A percentile compares a stretch with the other conserved stretches of the same genome.
These are phyloP conservation scores for Dendrobium catenatum DNA, from an alignment of 106 monocot species.

Conservation along the genomic window DNA sequence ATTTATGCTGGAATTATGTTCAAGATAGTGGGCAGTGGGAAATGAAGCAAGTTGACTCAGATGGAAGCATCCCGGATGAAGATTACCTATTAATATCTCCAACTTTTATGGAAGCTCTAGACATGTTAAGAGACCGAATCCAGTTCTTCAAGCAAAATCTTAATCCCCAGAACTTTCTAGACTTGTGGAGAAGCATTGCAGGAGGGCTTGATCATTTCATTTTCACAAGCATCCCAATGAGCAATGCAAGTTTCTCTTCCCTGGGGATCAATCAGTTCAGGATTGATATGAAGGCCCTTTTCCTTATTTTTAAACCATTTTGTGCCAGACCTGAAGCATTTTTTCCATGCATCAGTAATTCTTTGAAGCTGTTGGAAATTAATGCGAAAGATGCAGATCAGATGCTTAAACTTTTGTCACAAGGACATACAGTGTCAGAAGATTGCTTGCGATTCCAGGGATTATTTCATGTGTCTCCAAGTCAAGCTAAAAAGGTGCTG, in stretches of 20 bases:
- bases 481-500: conserved; percentile 38
- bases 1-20: conserved; percentile 42
- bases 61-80: conserved; percentile 19
- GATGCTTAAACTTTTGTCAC: conserved; percentile 19
- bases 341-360: conserved; percentile 50
- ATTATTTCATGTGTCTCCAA: conserved; percentile 36
- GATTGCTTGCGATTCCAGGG: conserved; percentile 14
- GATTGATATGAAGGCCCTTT: conserved; percentile 44
- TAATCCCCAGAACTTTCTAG: conserved; percentile 55
- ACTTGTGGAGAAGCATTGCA: conserved; percentile 70
- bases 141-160: conserved; percentile 27
- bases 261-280: conserved; percentile 42
- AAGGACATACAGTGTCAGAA: background rate
- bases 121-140: conserved; percentile 37
- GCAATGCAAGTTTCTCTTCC: conserved; percentile 29
- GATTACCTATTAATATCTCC: conserved; percentile 23
- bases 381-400: conserved; percentile 14
- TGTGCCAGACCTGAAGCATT: conserved; percentile 65
- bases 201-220: conserved; percentile 71
- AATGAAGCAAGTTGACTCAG: background rate
- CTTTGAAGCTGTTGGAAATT: conserved; percentile 41
- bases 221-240: conserved; percentile 45
- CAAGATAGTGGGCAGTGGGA: conserved; percentile 24
- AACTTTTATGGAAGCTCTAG: conserved; percentile 42
- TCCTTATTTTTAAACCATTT: conserved; percentile 53